These are phyloP conservation scores for Acacia concinna DNA, from an alignment of 331 rosid genomes.

Conservation along the genomic window DNA sequence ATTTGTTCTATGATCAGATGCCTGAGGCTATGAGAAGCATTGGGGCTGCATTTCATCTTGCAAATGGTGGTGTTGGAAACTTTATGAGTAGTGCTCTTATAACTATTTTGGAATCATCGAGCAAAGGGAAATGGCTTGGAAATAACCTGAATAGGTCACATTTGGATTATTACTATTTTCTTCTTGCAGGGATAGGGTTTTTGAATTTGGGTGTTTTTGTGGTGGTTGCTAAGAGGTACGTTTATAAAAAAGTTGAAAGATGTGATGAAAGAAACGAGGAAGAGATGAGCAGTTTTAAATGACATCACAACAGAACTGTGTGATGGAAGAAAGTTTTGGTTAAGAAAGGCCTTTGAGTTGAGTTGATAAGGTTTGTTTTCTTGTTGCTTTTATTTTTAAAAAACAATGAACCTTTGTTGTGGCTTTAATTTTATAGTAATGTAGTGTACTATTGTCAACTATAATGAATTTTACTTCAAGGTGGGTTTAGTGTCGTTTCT, in stretches of 20 bases:
- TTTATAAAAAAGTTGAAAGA: conserved; percentile 26
- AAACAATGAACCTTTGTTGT: neutral
- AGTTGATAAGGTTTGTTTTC: neutral
- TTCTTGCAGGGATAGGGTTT: conserved; percentile 33
- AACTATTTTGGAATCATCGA: conserved; percentile 16
- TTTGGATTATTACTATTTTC: conserved; percentile 34
- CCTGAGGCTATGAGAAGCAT: conserved; percentile 34
- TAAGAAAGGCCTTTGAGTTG: neutral
- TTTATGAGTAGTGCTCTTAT: conserved; percentile 31
- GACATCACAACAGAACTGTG: neutral
- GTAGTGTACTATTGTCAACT: no score
- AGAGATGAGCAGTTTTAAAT: neutral
- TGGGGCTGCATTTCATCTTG: conserved; percentile 24
- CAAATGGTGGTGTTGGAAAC: conserved; percentile 30
- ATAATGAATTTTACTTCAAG: neutral
- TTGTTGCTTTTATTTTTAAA: no score
- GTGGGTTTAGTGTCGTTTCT: neutral
- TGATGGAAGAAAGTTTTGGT: neutral
- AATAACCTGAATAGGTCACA: conserved; percentile 39
- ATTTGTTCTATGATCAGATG: conserved; percentile 63
- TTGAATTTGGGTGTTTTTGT: conserved; percentile 25
- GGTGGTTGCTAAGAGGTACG: conserved; percentile 23
- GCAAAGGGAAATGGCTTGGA: conserved; percentile 30
- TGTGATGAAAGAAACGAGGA: neutral
- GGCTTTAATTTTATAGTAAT: neutral